phyloP scores from a whole-genome alignment of 1,139 yeast species.

The Taphrina confusa region DNA sequence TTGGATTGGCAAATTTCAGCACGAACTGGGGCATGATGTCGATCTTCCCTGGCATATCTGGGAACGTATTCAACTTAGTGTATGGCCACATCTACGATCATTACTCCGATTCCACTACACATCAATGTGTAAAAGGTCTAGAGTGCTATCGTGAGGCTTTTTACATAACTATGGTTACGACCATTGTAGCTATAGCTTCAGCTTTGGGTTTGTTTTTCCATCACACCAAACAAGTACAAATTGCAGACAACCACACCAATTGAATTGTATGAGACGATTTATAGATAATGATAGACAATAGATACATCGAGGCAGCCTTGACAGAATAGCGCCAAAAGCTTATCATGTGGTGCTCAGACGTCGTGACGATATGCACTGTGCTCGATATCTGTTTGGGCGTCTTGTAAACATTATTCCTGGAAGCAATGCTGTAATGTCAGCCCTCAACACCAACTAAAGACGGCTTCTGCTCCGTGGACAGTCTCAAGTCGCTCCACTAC shows the following conservation, averaged over 20 bases:
- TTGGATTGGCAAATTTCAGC: slow-evolving; percentile 70
- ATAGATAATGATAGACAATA: background rate
- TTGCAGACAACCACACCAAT: background rate
- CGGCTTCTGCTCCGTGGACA: slow-evolving; percentile 55
- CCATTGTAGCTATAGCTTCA: background rate
- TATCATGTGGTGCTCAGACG: too few relatives aligned
- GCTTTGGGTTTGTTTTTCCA: background rate
- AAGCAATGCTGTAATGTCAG: background rate
- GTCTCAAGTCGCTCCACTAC: slow-evolving; percentile 65
- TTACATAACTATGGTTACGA: background rate
- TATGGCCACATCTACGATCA: slow-evolving; percentile 48
- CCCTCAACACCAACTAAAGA: slow-evolving; percentile 66
- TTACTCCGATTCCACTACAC: slow-evolving; percentile 35
- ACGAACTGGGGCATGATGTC: slow-evolving; percentile 74
- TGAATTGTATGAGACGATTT: background rate
- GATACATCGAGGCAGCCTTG: too few relatives aligned
- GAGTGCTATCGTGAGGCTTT: slow-evolving; percentile 40
- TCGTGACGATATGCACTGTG: too few relatives aligned
- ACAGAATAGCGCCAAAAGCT: too few relatives aligned
- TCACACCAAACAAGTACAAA: background rate
- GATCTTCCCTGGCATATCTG: slow-evolving; percentile 45
- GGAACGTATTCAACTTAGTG: slow-evolving; percentile 47
- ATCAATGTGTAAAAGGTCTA: slow-evolving; percentile 39
- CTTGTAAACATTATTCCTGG: background rate
- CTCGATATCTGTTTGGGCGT: background rate